phyloP scores from a whole-genome alignment of 2,329 filamentous ascomycete genomes.

The Metarhizium brunneum region DNA sequence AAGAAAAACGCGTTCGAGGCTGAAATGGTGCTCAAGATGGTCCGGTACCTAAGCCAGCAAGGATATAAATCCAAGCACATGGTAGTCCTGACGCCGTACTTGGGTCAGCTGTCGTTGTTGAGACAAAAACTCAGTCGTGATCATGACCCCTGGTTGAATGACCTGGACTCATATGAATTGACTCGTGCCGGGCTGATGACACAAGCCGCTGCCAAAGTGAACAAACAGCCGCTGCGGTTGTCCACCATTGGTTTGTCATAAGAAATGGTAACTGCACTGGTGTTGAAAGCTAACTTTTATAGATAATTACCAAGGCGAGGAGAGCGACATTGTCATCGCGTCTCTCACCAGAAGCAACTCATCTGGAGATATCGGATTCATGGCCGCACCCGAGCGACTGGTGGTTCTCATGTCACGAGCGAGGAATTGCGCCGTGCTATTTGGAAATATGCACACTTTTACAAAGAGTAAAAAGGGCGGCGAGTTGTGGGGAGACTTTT shows the following conservation, averaged over 20 bases:
- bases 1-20: constrained; percentile 57
- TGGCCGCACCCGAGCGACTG: constrained; percentile 53
- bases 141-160: constrained; percentile 58
- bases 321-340: constrained; percentile 61
- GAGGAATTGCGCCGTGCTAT: constrained; percentile 54
- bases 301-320: constrained; percentile 76
- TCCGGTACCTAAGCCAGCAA: constrained; percentile 62
- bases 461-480: constrained; percentile 35
- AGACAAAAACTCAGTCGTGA: constrained; percentile 40
- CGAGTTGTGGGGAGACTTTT: constrained; percentile 45
- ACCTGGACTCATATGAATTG: constrained; percentile 57
- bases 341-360: constrained; percentile 60
- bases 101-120: constrained; percentile 57
- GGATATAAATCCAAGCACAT: constrained; percentile 57
- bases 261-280: not conserved
- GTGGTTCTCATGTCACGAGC: constrained; percentile 65
- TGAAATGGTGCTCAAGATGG: constrained; percentile 53
- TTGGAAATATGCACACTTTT: constrained; percentile 63
- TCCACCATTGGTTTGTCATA: constrained; percentile 56
- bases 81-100: constrained; percentile 63
- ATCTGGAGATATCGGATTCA: constrained; percentile 59
- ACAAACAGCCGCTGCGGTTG: constrained; percentile 45
- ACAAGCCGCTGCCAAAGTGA: constrained; percentile 36
- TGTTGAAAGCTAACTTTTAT: not conserved
- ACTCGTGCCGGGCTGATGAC: constrained; percentile 49